Evolutionary conservation across 805 yeast species (phyloP).

Genomic region (Metschnikowia santaceciliae): DNA sequence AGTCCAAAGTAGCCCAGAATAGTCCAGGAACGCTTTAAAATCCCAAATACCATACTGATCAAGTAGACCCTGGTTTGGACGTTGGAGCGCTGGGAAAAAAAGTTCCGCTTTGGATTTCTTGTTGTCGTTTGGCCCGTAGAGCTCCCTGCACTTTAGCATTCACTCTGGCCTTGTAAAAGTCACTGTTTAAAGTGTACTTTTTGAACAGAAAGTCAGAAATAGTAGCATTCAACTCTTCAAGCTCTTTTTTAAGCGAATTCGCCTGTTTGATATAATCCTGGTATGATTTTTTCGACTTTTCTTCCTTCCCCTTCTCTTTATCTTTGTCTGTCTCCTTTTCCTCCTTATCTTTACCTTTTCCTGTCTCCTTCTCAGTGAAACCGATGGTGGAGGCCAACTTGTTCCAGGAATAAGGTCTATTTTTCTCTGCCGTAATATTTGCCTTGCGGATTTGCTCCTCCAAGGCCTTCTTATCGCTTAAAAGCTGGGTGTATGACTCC

Average conservation of each 20-base stretch:
- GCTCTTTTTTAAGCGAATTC: conserved; percentile 14
- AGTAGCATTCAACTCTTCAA: conserved; percentile 15
- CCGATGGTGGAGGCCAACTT: conserved; percentile 20
- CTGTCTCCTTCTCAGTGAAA: conserved; percentile 19
- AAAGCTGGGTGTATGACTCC: conserved; percentile 30
- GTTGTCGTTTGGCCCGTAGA: conserved; percentile 20
- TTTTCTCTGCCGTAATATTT: conserved; percentile 22
- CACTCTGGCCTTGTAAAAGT: conserved; percentile 41
- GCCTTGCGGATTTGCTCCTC: conserved; percentile 20
- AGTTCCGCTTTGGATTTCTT: conserved; percentile 32
- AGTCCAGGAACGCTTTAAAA: no score
- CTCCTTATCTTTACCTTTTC: conserved; percentile 16
- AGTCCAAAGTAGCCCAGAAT: no score
- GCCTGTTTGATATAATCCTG: conserved; percentile 19
- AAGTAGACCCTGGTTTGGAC: neutral
- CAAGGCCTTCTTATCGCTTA: conserved; percentile 19
- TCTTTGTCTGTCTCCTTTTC: conserved; percentile 16
- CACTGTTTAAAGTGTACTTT: conserved; percentile 36
- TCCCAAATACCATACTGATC: neutral
- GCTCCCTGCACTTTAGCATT: conserved; percentile 32
- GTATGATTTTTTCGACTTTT: conserved; percentile 10
- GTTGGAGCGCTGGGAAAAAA: conserved; percentile 34
- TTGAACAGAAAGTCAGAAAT: conserved; percentile 33
- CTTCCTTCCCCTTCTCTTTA: conserved; percentile 16
- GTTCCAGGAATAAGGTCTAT: conserved; percentile 35